These are phyloP conservation scores for Neckera pumila DNA, from an alignment of 225 moss, liverwort and hornwort species.

Conservation along the genomic window DNA sequence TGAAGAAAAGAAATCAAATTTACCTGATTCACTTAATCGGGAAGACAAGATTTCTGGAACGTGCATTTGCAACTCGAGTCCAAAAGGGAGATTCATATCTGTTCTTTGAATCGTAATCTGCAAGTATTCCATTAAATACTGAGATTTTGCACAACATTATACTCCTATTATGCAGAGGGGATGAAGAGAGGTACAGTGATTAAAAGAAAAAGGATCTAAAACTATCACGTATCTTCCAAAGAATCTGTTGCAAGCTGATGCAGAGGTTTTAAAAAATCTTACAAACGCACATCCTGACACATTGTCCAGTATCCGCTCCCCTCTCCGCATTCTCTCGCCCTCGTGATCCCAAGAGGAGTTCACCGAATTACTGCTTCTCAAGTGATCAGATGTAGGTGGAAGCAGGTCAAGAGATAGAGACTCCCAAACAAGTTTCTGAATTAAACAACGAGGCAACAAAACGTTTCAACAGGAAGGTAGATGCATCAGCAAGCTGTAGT, in stretches of 20 bases:
- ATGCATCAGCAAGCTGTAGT: background rate
- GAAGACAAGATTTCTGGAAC: constrained; percentile 82
- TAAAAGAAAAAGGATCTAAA: background rate
- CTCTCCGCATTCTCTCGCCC: constrained; percentile 48
- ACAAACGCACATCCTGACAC: constrained; percentile 85
- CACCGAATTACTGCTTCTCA: background rate
- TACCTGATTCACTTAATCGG: constrained; percentile 82
- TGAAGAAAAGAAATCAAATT: background rate
- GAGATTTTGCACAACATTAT: background rate
- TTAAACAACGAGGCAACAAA: background rate
- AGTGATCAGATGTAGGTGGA: constrained; percentile 55
- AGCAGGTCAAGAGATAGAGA: constrained; percentile 81
- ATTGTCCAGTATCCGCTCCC: constrained; percentile 76
- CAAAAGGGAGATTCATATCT: constrained; percentile 70
- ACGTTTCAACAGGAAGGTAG: background rate
- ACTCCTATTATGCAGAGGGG: background rate
- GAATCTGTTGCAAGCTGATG: background rate
- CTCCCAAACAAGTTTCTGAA: constrained; percentile 90
- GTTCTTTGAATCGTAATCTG: constrained; percentile 95
- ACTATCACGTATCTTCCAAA: background rate
- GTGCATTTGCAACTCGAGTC: constrained; percentile 75
- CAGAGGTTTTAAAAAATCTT: constrained; percentile 14
- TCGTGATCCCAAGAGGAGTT: constrained; percentile 39
- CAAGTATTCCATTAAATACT: background rate
- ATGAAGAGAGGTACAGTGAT: background rate